Conservation (phyloP, 495 filamentous ascomycete genomes). For the Penicillium fimorum region DNA sequence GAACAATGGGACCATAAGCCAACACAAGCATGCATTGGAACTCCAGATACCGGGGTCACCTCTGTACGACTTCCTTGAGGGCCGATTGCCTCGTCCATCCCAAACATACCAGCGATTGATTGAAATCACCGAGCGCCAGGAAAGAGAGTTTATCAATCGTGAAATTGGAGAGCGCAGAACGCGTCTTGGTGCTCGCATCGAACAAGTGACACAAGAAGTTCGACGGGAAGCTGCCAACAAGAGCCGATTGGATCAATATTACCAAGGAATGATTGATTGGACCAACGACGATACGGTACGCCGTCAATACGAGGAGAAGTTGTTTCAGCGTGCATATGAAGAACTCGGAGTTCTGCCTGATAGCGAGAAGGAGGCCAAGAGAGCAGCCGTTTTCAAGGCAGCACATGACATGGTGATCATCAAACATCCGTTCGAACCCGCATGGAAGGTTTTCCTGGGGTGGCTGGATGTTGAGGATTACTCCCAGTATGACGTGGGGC, state of each 20-base stretch:
- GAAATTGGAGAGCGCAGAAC: conserved; percentile 88
- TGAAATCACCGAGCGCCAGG: conserved; percentile 81
- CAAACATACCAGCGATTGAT: conserved; percentile 79
- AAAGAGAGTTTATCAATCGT: conserved; percentile 86
- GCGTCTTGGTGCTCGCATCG: conserved; percentile 77
- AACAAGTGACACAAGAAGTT: conserved; percentile 80
- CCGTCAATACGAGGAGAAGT: conserved; percentile 83
- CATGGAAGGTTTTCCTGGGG: conserved; percentile 86
- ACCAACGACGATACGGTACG: conserved; percentile 79
- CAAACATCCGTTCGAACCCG: conserved; percentile 84
- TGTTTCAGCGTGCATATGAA: conserved; percentile 79
- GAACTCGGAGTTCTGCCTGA: conserved; percentile 62
- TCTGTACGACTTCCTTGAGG: conserved; percentile 80
- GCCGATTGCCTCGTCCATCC: conserved; percentile 74
- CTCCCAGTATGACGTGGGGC: conserved; percentile 66
- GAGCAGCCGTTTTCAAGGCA: conserved; percentile 65
- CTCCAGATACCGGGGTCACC: conserved; percentile 73
- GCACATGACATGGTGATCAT: conserved; percentile 93
- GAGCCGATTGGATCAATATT: conserved; percentile 71
- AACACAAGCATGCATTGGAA: conserved; percentile 71
- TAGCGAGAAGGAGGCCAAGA: conserved; percentile 65
- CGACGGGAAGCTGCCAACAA: conserved; percentile 75
- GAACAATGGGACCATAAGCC: conserved; percentile 64
- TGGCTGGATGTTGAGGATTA: conserved; percentile 79
- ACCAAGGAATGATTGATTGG: conserved; percentile 85